Conservation (phyloP, 441 rosid genomes). For the Jatropha podagrica region DNA sequence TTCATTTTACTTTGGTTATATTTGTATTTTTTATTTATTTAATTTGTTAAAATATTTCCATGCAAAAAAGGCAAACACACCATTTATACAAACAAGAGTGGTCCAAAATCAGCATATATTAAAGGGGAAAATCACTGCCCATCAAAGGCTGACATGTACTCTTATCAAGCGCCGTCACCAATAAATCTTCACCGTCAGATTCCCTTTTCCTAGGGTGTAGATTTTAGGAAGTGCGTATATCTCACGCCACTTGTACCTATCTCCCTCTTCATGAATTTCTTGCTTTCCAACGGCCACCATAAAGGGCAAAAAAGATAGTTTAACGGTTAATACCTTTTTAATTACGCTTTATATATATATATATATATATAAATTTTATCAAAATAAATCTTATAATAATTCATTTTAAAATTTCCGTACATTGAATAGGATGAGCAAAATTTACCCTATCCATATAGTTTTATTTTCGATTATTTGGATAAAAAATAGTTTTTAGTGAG, state of each 20-base stretch:
- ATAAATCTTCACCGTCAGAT: conserved; percentile 9
- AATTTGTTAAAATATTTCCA: not conserved
- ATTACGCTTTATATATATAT: too few relatives aligned
- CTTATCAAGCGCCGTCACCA: not conserved
- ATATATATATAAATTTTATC: too few relatives aligned
- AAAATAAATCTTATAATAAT: too few relatives aligned
- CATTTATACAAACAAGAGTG: not conserved
- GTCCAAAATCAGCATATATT: conserved; percentile 11
- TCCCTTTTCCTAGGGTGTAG: not conserved
- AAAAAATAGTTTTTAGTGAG: too few relatives aligned
- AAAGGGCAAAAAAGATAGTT: not conserved
- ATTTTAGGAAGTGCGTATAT: conserved; percentile 14
- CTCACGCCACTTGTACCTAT: conserved; percentile 15
- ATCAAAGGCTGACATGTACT: conserved; percentile 18
- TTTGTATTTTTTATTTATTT: too few relatives aligned
- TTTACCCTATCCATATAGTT: too few relatives aligned
- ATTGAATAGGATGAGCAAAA: too few relatives aligned
- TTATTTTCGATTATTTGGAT: too few relatives aligned
- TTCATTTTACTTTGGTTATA: too few relatives aligned
- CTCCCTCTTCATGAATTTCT: conserved; percentile 31
- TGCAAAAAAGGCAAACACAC: not conserved
- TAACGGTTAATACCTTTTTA: conserved; percentile 14
- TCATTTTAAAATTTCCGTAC: too few relatives aligned
- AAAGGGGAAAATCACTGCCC: not conserved
- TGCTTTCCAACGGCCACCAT: conserved; percentile 44